Base-by-base conservation (phyloP, 2,329 filamentous ascomycete genomes). In the Daldinia sp. region DNA sequence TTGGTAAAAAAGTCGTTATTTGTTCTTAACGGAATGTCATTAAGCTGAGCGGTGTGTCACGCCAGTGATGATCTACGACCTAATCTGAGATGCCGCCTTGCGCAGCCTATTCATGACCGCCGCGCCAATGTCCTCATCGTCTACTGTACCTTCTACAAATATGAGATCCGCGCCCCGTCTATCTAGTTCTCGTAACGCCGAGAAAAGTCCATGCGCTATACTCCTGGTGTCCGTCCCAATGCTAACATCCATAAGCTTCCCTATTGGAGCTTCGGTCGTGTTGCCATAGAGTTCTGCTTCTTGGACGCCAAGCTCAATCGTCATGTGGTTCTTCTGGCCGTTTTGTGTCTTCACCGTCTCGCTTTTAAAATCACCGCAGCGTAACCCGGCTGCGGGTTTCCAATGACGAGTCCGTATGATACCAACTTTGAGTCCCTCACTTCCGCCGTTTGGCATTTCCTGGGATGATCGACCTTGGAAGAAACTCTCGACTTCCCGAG, bases 191-290 rank as follows among this genome's bases (percentile, higher is more conserved):
- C 96, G 86, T 60, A 99, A 83, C 1, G 93, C 93, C 12, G 93
- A 93, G 78, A 99, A 99, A 13, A 99, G 83, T 0, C 93, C 92
- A 74, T 94, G 89, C 1, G 96, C 95, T 74, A 99, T 94, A 35
- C 88, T 87, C 72, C 88, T 87, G 0, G 89, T 90, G 50, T 92
- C 87, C 15, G 81, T 81, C 0, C 95, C 94, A 13, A 99, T 84
- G 66, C 89, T 82, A 51, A 97, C 88, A 74, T 97, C 92, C 74
- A 93, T 86, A 9, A 89, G 74, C 60, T 78, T 82, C 10, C 82
- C 83, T 48, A 80, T 76, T 1, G 70, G 60, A 62, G 63, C 63
- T 30, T 78, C 72, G 6, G 76, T 78, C 1, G 75, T 72, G 12
- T 75, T 74, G 30, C 80, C 75, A 57, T 78, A 72, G 10, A 87